Percentiles rank a stretch among this genome's conserved stretches.
These are phyloP conservation scores for Oenanthe sinensis DNA, from an alignment of 129 eudicot species.

Conservation along the genomic window DNA sequence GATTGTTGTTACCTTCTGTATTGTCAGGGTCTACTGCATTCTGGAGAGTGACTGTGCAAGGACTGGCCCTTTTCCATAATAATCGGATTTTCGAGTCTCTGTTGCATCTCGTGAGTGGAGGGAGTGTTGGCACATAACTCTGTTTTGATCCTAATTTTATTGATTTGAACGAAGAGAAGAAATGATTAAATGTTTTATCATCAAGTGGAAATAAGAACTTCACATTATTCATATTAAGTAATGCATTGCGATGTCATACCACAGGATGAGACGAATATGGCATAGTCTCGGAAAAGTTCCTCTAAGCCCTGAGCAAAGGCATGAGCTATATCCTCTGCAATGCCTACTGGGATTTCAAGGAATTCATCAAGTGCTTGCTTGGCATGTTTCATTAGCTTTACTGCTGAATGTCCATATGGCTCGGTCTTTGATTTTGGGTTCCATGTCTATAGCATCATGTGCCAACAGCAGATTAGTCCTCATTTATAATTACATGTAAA, in stretches of 20 bases:
- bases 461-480: neutral
- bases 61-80: constrained; percentile 70
- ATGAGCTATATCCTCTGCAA: constrained; percentile 54
- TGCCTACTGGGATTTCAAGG: constrained; percentile 57
- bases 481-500: neutral
- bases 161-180: neutral
- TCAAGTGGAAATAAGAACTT: neutral
- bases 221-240: neutral
- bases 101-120: constrained; percentile 80
- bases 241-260: constrained; percentile 32
- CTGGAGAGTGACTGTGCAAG: constrained; percentile 41
- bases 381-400: constrained; percentile 52
- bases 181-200: neutral
- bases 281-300: constrained; percentile 46
- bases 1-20: constrained; percentile 49
- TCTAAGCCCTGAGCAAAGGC: constrained; percentile 68
- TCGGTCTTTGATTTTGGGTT: constrained; percentile 89
- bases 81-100: constrained; percentile 54
- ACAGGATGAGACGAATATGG: constrained; percentile 65
- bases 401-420: constrained; percentile 85
- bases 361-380: constrained; percentile 59
- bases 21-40: constrained; percentile 19
- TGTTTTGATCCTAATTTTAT: constrained; percentile 62
- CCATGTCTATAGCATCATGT: constrained; percentile 55
- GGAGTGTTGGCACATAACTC: constrained; percentile 79